Base-by-base conservation (phyloP, 129 eudicot species). In the Cynara cardunculus region DNA sequence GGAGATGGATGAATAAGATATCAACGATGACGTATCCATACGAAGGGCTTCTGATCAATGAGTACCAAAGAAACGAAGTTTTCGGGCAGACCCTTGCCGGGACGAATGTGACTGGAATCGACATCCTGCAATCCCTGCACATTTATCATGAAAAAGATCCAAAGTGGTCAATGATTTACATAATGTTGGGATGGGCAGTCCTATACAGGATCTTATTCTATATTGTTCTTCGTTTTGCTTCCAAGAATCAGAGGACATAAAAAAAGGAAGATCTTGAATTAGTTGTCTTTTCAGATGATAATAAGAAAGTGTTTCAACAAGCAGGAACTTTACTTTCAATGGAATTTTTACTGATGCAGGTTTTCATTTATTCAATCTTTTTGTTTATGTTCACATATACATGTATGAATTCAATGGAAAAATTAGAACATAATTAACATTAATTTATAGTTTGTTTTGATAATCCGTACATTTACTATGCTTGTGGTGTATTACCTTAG, bases 1-100 rank as follows among this genome's bases (percentile, higher is more conserved):
- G 97, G 97, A 81, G 76, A 1, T 92, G 97, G 97, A 92, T 92
- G 97, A 82, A 92, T 71, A 85, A 87, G 78, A 28, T 87, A 11
- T 92, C 97, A 0, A 92, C 94, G 5, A 92, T 92, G 91, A 85
- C 97, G 3, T 92, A 92, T 53, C 97, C 97, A 0, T 92, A 92
- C 12, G 94, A 92, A 76, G 97, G 97, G 84, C 88, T 90, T 67
- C 53, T 92, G 75, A 92, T 92, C 79, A 92, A 92, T 25, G 86
- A 92, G 82, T 92, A 85, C 79, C 92, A 88, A 56, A 85, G 88
- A 11, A n/a, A 25, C 9, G 35, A 78, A 5, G n/a, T 70, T 79
- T 92, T 85, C 7, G 97, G 90, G 1, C 37, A 24, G 14, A 82
- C 86, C 13, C 74, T 80, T 7, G n/a, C 0, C 0, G 85, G 85